Conservation (phyloP, 768 basidiomycete species). For the Kwoniella dendrophila region DNA sequence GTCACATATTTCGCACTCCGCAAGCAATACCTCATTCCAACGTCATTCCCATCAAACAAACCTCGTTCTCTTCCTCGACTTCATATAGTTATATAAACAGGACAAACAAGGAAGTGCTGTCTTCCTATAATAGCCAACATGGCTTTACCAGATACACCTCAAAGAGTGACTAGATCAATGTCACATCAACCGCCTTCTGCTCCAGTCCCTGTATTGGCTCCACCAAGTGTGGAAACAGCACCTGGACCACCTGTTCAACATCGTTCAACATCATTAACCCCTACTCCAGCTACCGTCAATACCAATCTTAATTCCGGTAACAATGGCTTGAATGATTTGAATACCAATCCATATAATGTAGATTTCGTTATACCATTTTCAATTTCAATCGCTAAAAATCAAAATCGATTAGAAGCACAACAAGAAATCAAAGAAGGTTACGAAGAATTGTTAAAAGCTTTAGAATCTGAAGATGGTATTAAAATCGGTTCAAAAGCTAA, state of each 20-base stretch:
- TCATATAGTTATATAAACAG: background rate
- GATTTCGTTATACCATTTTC: slow-evolving; percentile 50
- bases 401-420: slow-evolving; percentile 31
- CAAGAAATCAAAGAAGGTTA: slow-evolving; percentile 45
- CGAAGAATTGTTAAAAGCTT: slow-evolving; percentile 36
- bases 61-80: too few species aligned
- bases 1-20: background rate
- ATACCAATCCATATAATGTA: slow-evolving; percentile 46
- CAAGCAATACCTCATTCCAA: background rate
- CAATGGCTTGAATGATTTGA: slow-evolving; percentile 9
- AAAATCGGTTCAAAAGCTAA: slow-evolving; percentile 36
- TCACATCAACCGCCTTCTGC: slow-evolving; percentile 29
- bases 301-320: background rate
- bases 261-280: slow-evolving; percentile 23
- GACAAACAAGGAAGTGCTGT: background rate
- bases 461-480: slow-evolving; percentile 49
- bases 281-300: slow-evolving; percentile 1
- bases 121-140: background rate
- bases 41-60: background rate
- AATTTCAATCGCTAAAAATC: slow-evolving; percentile 22
- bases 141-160: slow-evolving; percentile 11
- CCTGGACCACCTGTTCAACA: slow-evolving; percentile 43
- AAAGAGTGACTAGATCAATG: slow-evolving; percentile 43
- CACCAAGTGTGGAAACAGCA: slow-evolving; percentile 25
- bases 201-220: slow-evolving; percentile 11